Base-by-base conservation (phyloP, 2,329 filamentous ascomycete genomes). In the Diaporthe helianthi region DNA sequence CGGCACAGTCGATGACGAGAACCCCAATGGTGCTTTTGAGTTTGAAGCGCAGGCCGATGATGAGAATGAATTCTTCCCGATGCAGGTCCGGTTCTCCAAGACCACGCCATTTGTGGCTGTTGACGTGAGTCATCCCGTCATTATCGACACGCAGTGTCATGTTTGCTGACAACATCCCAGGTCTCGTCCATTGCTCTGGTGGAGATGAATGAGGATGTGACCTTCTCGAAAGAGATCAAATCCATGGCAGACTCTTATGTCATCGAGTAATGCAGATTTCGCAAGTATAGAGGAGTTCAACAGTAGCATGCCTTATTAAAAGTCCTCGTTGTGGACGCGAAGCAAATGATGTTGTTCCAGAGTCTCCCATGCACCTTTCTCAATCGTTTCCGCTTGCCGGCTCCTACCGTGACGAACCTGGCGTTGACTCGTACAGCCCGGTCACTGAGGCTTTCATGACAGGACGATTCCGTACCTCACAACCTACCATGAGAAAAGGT, bases 11-110 rank as follows among this genome's bases (percentile, higher is more conserved):
- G 92, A 94, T 76, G 90, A 93, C 63, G 90, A 91, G 69, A 97
- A 96, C 78, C 83, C 90, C 22, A 94, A 85, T 49, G 96, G 96
- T 22, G 91, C 92, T 55, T 98, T 99, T 76, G 96, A 99, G 79
- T 98, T 99, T 74, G 96, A 98, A 81, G 93, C 94, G 1, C 90
- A 93, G 79, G 93, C 93, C 13, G 88, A 90, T 67, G 93, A 94
- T 74, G 96, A 98, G 78, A 91, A 93, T 68, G 94, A 98, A 75
- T 98, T 98, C 84, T 99, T 99, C 89, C 96, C 96, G 1, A 98
- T 99, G 94, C 91, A 88, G 66, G 90, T 98, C 71, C 88, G 90
- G 67, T 99, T 99, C 82, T 90, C 89, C 72, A 98, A 97, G 86
- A 87, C 89, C 51, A 89, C 87, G 69, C 95, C 96, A 33, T 97